Percentiles rank a stretch among this genome's conserved stretches.
Evolutionary conservation across 2,329 filamentous ascomycete genomes (phyloP).

Genomic region (Aspergillus bombycis): DNA sequence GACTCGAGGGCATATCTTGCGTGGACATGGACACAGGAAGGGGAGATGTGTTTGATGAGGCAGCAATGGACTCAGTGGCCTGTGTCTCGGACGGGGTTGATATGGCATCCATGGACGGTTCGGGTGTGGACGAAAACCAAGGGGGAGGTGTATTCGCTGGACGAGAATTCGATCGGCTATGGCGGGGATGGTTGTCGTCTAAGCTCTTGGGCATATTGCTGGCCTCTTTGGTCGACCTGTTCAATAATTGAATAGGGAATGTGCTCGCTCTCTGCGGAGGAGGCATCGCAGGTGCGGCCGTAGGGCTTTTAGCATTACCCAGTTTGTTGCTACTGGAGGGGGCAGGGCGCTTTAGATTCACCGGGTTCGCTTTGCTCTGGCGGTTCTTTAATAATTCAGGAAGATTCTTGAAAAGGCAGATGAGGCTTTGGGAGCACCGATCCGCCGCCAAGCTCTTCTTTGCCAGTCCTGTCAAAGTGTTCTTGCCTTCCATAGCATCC

Average conservation of each 20-base stretch:
- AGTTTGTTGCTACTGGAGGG: constrained; percentile 30
- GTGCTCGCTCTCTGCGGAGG: constrained; percentile 43
- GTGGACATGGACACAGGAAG: constrained; percentile 26
- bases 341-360: constrained; percentile 53
- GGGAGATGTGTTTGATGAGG: constrained; percentile 19
- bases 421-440: constrained; percentile 75
- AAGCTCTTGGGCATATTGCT: constrained; percentile 33
- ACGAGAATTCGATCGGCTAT: constrained; percentile 19
- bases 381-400: constrained; percentile 69
- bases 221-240: constrained; percentile 29
- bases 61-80: constrained; percentile 27
- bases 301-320: constrained; percentile 16
- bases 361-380: constrained; percentile 49
- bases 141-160: constrained; percentile 19
- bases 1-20: constrained; percentile 29
- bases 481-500: constrained; percentile 82
- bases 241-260: constrained; percentile 40
- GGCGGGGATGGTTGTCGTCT: constrained; percentile 33
- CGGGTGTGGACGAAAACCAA: constrained; percentile 32
- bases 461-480: constrained; percentile 77
- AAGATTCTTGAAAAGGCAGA: constrained; percentile 78
- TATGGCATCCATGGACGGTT: constrained; percentile 33
- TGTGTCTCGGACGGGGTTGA: constrained; percentile 33
- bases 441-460: constrained; percentile 88
- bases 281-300: constrained; percentile 23